Base-by-base conservation (phyloP, 345 rosid species). In the Passiflora organensis region DNA sequence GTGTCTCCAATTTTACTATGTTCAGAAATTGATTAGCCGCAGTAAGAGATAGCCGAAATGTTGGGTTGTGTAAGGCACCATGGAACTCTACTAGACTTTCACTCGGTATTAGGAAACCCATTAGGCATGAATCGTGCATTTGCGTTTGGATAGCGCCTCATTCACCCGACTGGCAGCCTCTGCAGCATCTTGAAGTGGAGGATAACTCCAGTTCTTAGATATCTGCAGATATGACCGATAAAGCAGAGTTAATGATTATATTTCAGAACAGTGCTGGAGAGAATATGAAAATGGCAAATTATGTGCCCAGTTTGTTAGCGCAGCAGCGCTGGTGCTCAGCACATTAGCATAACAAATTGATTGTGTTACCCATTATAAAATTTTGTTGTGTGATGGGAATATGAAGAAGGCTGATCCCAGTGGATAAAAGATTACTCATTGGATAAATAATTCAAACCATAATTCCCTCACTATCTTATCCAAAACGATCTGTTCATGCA, bases 121-220 rank as follows among this genome's bases (percentile, higher is more conserved):
- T 66, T 43, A 46, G 23, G 39, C 10, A 20, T 11, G 16, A 23
- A 60, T 39, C 10, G 51, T 43, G 62, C 66, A 70, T 19, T 66
- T 55, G 0, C 67, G 62, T 47, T 45, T 52, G 28, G 72, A 55
- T 53, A 56, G 62, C 25, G 62, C 54, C 45, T 48, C 45, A 18
- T 48, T 36, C 52, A 66, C 59, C 13, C 14, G 54, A 36, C 16
- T 51, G n/a, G 69, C 65, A 28, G 68, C 65, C 18, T 58, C 52
- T 44, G 59, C 43, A 39, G 58, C 18, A 51, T 69, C 73, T 46
- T 58, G 62, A n/a, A 69, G 59, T 21, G 66, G 71, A 37, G 64
- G 48, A 25, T 69, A 69, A 55, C 59, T 69, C 73, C 73, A 69
- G 43, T 36, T 51, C 48, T 69, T 41, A 0, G 73, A 69, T 44